A percentile compares a stretch with the other conserved stretches of the same genome.
Conservation (phyloP, 768 basidiomycete species). For the Kwoniella heveanensis region DNA sequence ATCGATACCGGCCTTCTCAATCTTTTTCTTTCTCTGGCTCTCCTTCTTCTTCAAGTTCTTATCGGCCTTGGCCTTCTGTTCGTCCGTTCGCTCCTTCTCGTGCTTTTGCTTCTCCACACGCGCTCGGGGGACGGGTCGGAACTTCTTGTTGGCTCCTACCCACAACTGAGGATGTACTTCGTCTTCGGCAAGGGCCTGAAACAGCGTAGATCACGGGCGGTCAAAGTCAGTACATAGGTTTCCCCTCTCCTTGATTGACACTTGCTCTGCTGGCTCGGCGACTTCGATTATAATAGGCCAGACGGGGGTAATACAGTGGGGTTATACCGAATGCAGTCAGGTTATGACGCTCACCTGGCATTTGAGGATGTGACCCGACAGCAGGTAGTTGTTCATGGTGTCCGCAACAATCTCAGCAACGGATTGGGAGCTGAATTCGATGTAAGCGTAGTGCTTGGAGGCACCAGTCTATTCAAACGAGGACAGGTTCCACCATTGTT, state of each 20-base stretch:
- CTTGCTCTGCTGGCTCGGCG: too few relatives aligned
- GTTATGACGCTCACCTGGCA: slow-evolving; percentile 64
- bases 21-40: slow-evolving; percentile 72
- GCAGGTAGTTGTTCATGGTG: slow-evolving; percentile 98
- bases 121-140: slow-evolving; percentile 72
- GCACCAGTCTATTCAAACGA: slow-evolving; percentile 70
- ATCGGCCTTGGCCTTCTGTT: slow-evolving; percentile 67
- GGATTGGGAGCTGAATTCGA: slow-evolving; percentile 85
- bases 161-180: slow-evolving; percentile 90
- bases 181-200: slow-evolving; percentile 77
- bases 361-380: slow-evolving; percentile 88
- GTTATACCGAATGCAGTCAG: too few relatives aligned
- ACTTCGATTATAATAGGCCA: too few relatives aligned
- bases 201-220: too few relatives aligned
- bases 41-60: slow-evolving; percentile 76
- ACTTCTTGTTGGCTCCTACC: slow-evolving; percentile 95
- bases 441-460: slow-evolving; percentile 95
- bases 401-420: slow-evolving; percentile 95
- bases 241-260: too few relatives aligned
- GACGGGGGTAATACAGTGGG: too few relatives aligned
- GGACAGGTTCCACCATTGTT: neutral
- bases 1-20: slow-evolving; percentile 77
- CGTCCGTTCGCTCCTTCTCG: slow-evolving; percentile 78
- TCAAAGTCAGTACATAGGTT: too few relatives aligned
- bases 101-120: slow-evolving; percentile 72